phyloP scores from a whole-genome alignment of 75 land plant species.

The Pinus tabuliformis region DNA sequence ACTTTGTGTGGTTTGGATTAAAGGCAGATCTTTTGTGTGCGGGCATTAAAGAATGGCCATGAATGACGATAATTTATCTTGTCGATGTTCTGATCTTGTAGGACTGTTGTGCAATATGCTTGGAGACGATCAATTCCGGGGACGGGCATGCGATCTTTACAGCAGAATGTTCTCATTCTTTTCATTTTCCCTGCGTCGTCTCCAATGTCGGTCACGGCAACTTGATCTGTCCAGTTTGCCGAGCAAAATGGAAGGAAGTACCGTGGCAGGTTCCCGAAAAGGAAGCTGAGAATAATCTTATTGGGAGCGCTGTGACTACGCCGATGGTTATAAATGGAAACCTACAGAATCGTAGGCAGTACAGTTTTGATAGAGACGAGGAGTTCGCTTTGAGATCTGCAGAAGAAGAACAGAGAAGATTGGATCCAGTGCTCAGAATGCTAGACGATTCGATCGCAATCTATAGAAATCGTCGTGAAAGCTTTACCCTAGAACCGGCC shows the following conservation, averaged over 20 bases:
- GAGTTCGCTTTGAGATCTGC: conserved; percentile 1
- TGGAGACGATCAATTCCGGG: conserved; percentile 51
- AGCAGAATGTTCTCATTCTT: conserved; percentile 82
- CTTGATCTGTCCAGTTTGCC: conserved; percentile 73
- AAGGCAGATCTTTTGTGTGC: too few species aligned
- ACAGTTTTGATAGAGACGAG: not conserved
- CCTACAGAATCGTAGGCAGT: not conserved
- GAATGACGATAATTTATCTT: not conserved
- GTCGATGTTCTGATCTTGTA: conserved; percentile 8
- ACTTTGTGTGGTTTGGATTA: too few species aligned
- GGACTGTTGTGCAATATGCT: conserved; percentile 77
- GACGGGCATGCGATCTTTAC: conserved; percentile 68
- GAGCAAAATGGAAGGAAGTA: conserved; percentile 59
- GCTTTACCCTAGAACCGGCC: conserved; percentile 39
- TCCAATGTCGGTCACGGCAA: conserved; percentile 41
- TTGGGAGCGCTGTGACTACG: not conserved
- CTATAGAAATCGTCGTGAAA: conserved; percentile 4
- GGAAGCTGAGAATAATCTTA: not conserved
- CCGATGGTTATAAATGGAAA: not conserved
- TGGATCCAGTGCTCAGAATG: conserved; percentile 37
- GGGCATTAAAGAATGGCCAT: not conserved
- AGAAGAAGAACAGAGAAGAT: conserved; percentile 1
- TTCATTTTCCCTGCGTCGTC: conserved; percentile 80
- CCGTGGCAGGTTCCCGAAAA: conserved; percentile 46
- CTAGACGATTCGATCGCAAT: conserved; percentile 35